Conservation (phyloP, 1,284 basidiomycete species). For the Dichomitus squalens region DNA sequence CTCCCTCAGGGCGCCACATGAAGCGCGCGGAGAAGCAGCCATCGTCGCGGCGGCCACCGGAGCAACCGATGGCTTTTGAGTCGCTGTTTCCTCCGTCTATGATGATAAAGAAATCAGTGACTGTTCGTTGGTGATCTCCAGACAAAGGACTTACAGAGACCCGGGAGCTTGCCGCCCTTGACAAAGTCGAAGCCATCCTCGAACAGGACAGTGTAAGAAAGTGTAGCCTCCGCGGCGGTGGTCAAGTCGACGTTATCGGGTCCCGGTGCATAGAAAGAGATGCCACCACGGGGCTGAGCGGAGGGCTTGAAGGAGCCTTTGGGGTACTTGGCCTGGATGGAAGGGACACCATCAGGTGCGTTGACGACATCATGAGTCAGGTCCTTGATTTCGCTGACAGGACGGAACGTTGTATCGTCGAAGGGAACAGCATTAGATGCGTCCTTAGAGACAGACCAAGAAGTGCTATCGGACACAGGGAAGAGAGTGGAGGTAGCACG, state of each 20-base stretch:
- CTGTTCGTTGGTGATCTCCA: neutral
- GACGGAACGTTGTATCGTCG: slow-evolving; percentile 46
- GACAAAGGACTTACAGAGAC: slow-evolving; percentile 30
- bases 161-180: slow-evolving; percentile 36
- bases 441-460: slow-evolving; percentile 44
- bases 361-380: slow-evolving; percentile 44
- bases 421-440: slow-evolving; percentile 39
- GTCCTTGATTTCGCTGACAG: slow-evolving; percentile 36
- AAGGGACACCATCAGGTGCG: slow-evolving; percentile 48
- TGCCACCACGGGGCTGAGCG: slow-evolving; percentile 53
- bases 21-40: slow-evolving; percentile 59
- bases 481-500: slow-evolving; percentile 37
- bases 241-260: slow-evolving; percentile 46
- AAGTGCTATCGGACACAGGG: slow-evolving; percentile 40
- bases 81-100: slow-evolving; percentile 54
- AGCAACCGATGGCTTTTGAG: slow-evolving; percentile 46
- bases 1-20: slow-evolving; percentile 55
- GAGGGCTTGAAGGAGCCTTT: slow-evolving; percentile 61
- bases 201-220: slow-evolving; percentile 65
- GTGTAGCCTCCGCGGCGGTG: slow-evolving; percentile 49
- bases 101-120: neutral
- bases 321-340: slow-evolving; percentile 60
- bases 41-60: slow-evolving; percentile 48
- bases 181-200: slow-evolving; percentile 49
- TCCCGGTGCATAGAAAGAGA: slow-evolving; percentile 61